These are phyloP conservation scores for Drechslerella stenobrocha DNA, from an alignment of 2,329 filamentous ascomycete genomes.

Conservation along the genomic window DNA sequence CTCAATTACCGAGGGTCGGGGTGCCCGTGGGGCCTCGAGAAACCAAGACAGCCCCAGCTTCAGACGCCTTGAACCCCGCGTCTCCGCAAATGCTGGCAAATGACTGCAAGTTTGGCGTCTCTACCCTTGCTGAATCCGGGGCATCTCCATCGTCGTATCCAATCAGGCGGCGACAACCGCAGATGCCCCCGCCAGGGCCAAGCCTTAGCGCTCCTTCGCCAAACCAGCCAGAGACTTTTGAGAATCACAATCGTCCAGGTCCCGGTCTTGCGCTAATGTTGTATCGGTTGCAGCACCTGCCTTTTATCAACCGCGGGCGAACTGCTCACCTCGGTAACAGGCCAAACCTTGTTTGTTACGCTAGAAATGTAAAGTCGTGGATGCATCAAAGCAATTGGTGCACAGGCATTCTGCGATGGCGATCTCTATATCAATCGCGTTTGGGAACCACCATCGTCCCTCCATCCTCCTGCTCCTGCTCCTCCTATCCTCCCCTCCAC, in stretches of 20 bases:
- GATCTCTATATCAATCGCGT: conserved; percentile 47
- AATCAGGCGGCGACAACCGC: conserved; percentile 13
- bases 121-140: conserved; percentile 35
- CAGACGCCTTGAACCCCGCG: conserved; percentile 40
- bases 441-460: conserved; percentile 27
- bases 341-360: conserved; percentile 31
- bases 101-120: conserved; percentile 28
- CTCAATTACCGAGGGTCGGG: conserved; percentile 43
- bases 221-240: no score
- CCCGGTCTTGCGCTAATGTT: conserved; percentile 22
- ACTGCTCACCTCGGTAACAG: conserved; percentile 46
- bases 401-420: conserved; percentile 24
- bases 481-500: conserved; percentile 4
- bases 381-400: conserved; percentile 26
- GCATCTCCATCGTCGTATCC: conserved; percentile 15
- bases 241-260: conserved; percentile 13
- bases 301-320: conserved; percentile 47
- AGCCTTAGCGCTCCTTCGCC: no score
- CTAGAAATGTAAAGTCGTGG: conserved; percentile 21
- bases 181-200: no score
- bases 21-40: conserved; percentile 2
- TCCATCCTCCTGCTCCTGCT: conserved; percentile 18
- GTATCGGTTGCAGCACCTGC: neutral
- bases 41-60: conserved; percentile 4
- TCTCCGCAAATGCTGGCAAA: conserved; percentile 47